phyloP scores from a whole-genome alignment of 192 early-diverging fungal species.

The Tieghemiomyces parasiticus region DNA sequence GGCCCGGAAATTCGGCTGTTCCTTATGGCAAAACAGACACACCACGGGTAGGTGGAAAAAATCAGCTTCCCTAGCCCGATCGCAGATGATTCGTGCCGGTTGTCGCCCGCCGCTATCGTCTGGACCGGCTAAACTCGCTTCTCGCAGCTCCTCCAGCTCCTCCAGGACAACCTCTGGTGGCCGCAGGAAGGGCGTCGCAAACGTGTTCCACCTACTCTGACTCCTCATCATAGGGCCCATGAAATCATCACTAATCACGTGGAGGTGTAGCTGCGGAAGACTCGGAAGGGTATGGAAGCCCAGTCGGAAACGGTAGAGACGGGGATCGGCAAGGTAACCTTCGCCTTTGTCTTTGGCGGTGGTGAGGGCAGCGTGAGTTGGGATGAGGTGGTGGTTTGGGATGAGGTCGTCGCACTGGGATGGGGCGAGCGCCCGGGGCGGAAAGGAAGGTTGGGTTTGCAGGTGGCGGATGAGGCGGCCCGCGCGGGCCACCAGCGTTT shows the following conservation, averaged over 20 bases:
- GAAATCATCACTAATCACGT: slow-evolving; percentile 5
- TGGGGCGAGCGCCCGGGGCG: neutral
- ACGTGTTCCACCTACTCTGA: neutral
- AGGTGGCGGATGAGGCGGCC: neutral
- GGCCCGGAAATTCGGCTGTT: too few species aligned
- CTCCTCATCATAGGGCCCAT: neutral
- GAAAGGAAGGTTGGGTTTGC: neutral
- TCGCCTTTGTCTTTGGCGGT: neutral
- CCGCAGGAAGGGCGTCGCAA: neutral
- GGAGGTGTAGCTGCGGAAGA: neutral
- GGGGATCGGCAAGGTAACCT: neutral
- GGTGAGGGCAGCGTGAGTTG: neutral
- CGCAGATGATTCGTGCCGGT: too few species aligned
- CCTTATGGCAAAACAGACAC: too few species aligned
- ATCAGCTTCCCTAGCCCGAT: too few species aligned
- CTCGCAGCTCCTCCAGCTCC: too few species aligned
- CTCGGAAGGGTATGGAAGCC: neutral
- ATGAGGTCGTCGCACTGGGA: neutral
- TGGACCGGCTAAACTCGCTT: too few species aligned
- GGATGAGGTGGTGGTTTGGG: neutral
- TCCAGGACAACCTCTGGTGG: neutral
- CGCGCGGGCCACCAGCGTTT: neutral
- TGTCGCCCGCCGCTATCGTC: too few species aligned
- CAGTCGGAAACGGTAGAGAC: neutral
- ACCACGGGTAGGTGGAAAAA: too few species aligned